Evolutionary conservation across 148 eudicot genomes (phyloP), one percentile per base, ranked within the genome.

Genomic region (Rhododendron williamsianum): DNA sequence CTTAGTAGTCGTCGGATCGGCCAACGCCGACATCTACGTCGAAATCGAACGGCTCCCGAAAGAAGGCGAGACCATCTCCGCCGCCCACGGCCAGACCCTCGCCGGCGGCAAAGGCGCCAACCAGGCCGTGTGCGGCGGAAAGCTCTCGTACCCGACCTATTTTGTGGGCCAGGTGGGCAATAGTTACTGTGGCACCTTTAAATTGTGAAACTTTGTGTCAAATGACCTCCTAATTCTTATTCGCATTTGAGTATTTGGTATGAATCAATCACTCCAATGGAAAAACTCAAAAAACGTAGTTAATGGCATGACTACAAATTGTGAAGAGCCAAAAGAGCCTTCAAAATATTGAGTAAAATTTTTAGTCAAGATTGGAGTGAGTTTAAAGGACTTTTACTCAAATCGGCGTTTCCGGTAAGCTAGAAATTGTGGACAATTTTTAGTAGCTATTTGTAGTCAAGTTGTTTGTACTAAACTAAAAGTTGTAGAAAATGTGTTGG

Each of bases 101-200:
- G 95, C 98, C 4, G 98, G 98, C 11, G 98, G 98, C 18, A 96
- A 96, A 86, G 98, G 98, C 16, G 98, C 98, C 10, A 96, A 96
- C 74, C 98, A 96, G 76, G 98, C 98, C 0, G 98, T 93, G 12
- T 96, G 98, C 58, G 95, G 94, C 9, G 91, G 92, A 21, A 93
- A 90, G 80, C 90, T 96, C 27, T 79, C 87, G 9, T 90, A 94
- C 85, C 99, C 99, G 13, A 96, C 99, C 10, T 96, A 90, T 65
- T 96, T 94, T 81, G 72, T 93, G 80, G 99, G 99, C 1, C 98
- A 93, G 88, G 90, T 96, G 3, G 96, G 98, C 72, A 25, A 19
- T 58, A 58, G 2, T 58, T 58, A 58, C 21, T 58, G 9, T 58
- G 25, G 65, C 65, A 19, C 65, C 65, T 58, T 58, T 58, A 58